Percentiles rank a stretch among this genome's conserved stretches.
Evolutionary conservation across 2,329 filamentous ascomycete species (phyloP).

Genomic region (Colletotrichum orchidophilum): DNA sequence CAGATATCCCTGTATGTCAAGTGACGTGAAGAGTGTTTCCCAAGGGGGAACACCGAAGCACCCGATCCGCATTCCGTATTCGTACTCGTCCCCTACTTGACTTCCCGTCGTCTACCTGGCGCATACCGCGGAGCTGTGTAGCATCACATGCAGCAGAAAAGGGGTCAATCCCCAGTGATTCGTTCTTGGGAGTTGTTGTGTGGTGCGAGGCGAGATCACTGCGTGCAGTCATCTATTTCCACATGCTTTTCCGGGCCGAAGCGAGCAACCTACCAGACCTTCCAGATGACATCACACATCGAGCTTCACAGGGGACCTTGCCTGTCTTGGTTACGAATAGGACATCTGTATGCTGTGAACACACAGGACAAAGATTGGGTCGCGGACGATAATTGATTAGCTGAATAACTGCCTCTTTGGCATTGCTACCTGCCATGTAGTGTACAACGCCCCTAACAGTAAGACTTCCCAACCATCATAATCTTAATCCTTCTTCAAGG

Average conservation of each 20-base stretch:
- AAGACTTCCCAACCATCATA: not conserved
- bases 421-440: slow-evolving; percentile 32
- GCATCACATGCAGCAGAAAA: not conserved
- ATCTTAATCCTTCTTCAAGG: slow-evolving; percentile 87
- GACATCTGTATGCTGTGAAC: not conserved
- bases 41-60: not conserved
- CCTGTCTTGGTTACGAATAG: not conserved
- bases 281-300: not conserved
- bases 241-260: too few relatives aligned
- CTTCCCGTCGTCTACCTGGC: not conserved
- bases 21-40: not conserved
- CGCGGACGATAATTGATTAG: slow-evolving; percentile 5
- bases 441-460: slow-evolving; percentile 25
- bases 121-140: not conserved
- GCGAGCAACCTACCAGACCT: not conserved
- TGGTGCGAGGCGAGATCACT: not conserved
- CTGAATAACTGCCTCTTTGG: slow-evolving; percentile 17
- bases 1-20: not conserved
- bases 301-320: not conserved
- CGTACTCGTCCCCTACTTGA: not conserved
- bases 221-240: not conserved
- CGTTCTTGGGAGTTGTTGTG: not conserved
- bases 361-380: not conserved
- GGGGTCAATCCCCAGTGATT: not conserved
- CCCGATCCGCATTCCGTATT: not conserved